Evolutionary conservation across 106 monocot genomes (phyloP), one percentile per base, ranked within the genome.

Genomic region (Dendrobium huoshanense): DNA sequence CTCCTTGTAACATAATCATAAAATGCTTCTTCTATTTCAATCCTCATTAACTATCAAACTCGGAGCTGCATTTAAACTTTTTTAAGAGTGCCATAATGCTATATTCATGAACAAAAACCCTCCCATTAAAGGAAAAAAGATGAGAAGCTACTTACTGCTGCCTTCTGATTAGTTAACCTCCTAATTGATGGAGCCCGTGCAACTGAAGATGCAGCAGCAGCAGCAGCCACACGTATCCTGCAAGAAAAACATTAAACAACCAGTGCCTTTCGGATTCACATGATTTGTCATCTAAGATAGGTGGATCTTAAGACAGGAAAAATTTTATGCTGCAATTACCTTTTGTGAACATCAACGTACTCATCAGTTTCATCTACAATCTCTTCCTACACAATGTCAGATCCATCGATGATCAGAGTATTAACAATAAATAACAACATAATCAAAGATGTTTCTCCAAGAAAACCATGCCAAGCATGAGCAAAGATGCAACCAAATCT

Each of bases 321-420:
- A 67, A 75, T 19, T 56, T 41, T 19, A 24, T 22, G 9, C n/a
- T 15, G 7, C 33, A 31, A 73, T n/a, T 84, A 99, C 99, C 93
- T 95, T 84, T 92, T 95, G 72, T 99, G 99, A 64, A 99, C 99
- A 82, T 95, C 99, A 78, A 99, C 99, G 85, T 91, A 99, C 81
- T 99, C 95, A 81, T 99, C 99, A 10, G 99, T 99, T 80, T 99
- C 99, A 73, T 99, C 99, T 3, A 99, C 93, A 80, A 99, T 98
- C 83, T 98, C 98, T 85, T 98, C 98, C 98, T 98, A 87, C 58
- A 89, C 41, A 70, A 51, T 18, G n/a, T 29, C 43, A 76, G 27
- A 76, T 76, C 4, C 11, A 76, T 15, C 22, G 49, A 76, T 76
- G 49, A 76, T 76, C 76, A 49, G 41, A 27, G 4, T 49, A 76